Evolutionary conservation across 768 basidiomycete genomes (phyloP).

Genomic region (Tremella mesenterica): DNA sequence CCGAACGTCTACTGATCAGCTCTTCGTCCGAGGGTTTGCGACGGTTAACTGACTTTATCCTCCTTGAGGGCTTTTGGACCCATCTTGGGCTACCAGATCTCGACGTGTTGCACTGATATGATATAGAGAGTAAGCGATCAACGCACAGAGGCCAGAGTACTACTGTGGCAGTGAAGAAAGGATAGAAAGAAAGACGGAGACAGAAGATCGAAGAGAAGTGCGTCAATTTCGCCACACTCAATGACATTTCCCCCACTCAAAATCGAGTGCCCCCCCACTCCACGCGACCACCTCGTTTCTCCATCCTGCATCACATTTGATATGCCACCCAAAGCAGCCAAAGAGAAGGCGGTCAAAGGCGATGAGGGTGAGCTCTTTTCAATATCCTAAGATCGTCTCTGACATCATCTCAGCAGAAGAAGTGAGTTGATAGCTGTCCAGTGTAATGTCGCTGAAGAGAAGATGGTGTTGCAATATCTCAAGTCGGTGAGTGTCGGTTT

Average conservation of each 20-base stretch:
- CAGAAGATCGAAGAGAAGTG: background rate
- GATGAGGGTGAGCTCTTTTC: slow-evolving; percentile 36
- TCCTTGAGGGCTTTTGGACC: slow-evolving; percentile 36
- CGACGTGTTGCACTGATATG: background rate
- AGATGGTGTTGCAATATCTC: slow-evolving; percentile 63
- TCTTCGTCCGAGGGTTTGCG: background rate
- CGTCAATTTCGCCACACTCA: background rate
- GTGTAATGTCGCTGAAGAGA: background rate
- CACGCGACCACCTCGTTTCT: background rate
- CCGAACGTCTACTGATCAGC: slow-evolving; percentile 45
- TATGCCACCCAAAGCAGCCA: slow-evolving; percentile 39
- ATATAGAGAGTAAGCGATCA: background rate
- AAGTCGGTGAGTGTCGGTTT: slow-evolving; percentile 52
- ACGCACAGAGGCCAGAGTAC: background rate
- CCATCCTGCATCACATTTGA: background rate
- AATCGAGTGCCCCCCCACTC: background rate
- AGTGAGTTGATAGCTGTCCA: background rate
- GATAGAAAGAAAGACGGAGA: background rate
- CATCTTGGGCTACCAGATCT: slow-evolving; percentile 20
- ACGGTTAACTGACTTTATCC: slow-evolving; percentile 30
- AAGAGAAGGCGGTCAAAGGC: slow-evolving; percentile 40
- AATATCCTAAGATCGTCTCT: slow-evolving; percentile 1
- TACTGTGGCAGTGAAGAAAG: background rate
- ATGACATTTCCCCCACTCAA: background rate
- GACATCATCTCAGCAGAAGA: slow-evolving; percentile 19